Conservation (phyloP, 2,329 filamentous ascomycete species). For the Calonectria crousiana region DNA sequence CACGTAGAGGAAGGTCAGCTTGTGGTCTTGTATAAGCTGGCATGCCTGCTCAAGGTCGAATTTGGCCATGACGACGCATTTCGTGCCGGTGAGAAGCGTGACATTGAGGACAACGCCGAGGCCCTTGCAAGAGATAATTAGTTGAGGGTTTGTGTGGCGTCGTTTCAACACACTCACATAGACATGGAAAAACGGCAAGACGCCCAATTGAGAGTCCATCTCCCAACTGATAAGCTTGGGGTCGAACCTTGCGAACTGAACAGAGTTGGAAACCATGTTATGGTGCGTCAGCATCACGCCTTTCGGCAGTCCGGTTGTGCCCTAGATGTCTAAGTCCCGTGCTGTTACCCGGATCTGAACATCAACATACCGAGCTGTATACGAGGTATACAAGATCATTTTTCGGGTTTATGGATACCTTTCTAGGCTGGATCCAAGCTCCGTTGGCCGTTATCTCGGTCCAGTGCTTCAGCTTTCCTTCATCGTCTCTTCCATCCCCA, state of each 20-base stretch:
- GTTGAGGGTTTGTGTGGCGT: background rate
- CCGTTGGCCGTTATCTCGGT: constrained; percentile 74
- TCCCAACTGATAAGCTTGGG: constrained; percentile 67
- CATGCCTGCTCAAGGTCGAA: constrained; percentile 89
- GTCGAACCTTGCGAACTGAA: constrained; percentile 68
- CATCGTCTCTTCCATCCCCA: constrained; percentile 74
- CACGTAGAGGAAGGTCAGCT: constrained; percentile 83
- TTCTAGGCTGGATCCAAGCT: constrained; percentile 63
- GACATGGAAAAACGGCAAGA: constrained; percentile 92
- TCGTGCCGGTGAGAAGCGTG: constrained; percentile 70
- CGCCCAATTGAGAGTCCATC: constrained; percentile 80
- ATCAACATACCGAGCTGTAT: constrained; percentile 73
- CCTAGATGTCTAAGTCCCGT: constrained; percentile 51
- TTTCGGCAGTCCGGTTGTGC: constrained; percentile 92
- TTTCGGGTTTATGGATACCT: constrained; percentile 72
- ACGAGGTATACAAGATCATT: constrained; percentile 87
- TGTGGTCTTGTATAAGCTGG: constrained; percentile 78
- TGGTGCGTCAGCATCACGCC: constrained; percentile 88
- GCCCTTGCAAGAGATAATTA: constrained; percentile 43
- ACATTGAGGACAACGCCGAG: constrained; percentile 47
- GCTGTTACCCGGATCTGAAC: background rate
- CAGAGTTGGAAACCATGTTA: constrained; percentile 83
- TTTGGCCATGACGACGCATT: constrained; percentile 76
- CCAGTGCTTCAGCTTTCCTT: constrained; percentile 75
- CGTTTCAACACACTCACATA: constrained; percentile 69